Percentiles rank a stretch among this genome's conserved stretches.
Evolutionary conservation across 1,284 basidiomycete genomes (phyloP).

Genomic region (Gymnopus androsaceus): DNA sequence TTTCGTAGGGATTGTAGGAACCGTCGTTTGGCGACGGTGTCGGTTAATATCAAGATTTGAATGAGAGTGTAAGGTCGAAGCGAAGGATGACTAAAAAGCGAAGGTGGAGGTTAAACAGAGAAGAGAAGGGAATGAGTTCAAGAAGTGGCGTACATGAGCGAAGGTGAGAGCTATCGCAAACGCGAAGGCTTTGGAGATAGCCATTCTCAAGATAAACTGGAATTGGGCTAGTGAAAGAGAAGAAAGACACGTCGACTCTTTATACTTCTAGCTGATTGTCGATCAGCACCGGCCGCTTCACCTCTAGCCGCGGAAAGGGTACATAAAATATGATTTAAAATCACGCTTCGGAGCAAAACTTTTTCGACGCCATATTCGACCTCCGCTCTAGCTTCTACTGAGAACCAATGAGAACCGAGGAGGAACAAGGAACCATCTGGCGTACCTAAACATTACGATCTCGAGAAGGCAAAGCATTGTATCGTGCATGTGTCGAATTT

Average conservation of each 20-base stretch:
- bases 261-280: conserved; percentile 13
- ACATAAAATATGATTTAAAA: too few species aligned
- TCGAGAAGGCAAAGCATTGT: neutral
- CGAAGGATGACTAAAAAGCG: conserved; percentile 28
- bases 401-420: neutral
- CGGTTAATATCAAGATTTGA: conserved; percentile 12
- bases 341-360: conserved; percentile 1
- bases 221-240: conserved; percentile 2
- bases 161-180: conserved; percentile 35
- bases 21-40: conserved; percentile 41
- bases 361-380: neutral
- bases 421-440: neutral
- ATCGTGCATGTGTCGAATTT: neutral
- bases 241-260: conserved; percentile 10
- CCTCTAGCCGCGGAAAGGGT: conserved; percentile 2
- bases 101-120: conserved; percentile 5
- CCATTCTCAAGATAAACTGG: conserved; percentile 25
- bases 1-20: conserved; percentile 35
- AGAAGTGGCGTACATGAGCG: conserved; percentile 35
- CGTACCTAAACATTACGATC: conserved; percentile 3
- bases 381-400: conserved; percentile 5
- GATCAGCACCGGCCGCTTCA: conserved; percentile 5
- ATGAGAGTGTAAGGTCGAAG: conserved; percentile 25
- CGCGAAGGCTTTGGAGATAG: conserved; percentile 30
- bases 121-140: neutral